Percentiles rank a stretch among this genome's conserved stretches.
Conservation (phyloP, 116 monocot species). For the Phalaenopsis hybrid region DNA sequence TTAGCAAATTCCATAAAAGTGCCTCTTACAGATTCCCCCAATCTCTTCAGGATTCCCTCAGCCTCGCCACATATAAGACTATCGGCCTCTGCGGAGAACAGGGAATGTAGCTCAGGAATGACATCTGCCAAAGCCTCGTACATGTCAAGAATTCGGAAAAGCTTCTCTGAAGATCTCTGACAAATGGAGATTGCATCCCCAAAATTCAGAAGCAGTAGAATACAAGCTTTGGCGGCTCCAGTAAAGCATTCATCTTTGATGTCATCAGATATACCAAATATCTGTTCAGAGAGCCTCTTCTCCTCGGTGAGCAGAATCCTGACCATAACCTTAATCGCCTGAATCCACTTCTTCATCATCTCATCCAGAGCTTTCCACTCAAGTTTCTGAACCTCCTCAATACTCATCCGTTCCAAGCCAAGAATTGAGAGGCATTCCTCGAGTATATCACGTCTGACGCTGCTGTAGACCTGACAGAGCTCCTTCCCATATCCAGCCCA, state of each 20-base stretch:
- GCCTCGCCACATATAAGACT: constrained; percentile 12
- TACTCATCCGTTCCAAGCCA: constrained; percentile 31
- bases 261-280: constrained; percentile 16
- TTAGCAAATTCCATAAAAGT: constrained; percentile 32
- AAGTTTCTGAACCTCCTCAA: constrained; percentile 34
- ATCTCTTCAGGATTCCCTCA: constrained; percentile 12
- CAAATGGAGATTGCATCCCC: constrained; percentile 28
- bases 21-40: constrained; percentile 30
- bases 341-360: constrained; percentile 39
- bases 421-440: constrained; percentile 22
- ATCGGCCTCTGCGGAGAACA: constrained; percentile 18
- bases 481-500: constrained; percentile 20
- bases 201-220: constrained; percentile 30
- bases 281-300: constrained; percentile 16
- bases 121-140: constrained; percentile 28
- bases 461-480: constrained; percentile 16
- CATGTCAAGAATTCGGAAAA: constrained; percentile 33
- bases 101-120: constrained; percentile 17
- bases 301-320: constrained; percentile 17
- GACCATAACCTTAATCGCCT: constrained; percentile 19
- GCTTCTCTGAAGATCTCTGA: constrained; percentile 24
- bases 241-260: constrained; percentile 29
- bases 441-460: constrained; percentile 15
- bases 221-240: constrained; percentile 22
- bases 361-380: constrained; percentile 29